A percentile compares a stretch with the other conserved stretches of the same genome.
phyloP scores from a whole-genome alignment of 1,139 yeast genomes.

The Scheffersomyces insectosa region DNA sequence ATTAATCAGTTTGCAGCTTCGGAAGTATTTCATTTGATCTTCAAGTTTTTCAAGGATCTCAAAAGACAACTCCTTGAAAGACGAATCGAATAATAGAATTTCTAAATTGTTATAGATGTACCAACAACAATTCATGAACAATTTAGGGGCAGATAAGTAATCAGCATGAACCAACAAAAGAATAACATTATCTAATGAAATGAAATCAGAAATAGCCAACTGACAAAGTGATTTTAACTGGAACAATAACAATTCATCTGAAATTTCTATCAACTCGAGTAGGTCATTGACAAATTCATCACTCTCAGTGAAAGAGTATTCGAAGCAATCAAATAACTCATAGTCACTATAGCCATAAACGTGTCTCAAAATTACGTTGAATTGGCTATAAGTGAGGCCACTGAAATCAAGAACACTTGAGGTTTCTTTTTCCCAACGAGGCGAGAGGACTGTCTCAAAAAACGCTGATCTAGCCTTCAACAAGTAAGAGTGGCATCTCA shows the following conservation, averaged over 20 bases:
- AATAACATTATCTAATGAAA: conserved; percentile 62
- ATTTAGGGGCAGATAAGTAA: conserved; percentile 49
- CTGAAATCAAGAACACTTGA: conserved; percentile 39
- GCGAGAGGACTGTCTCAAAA: conserved; percentile 60
- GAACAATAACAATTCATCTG: conserved; percentile 65
- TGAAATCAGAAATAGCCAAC: conserved; percentile 57
- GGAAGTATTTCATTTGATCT: conserved; percentile 25
- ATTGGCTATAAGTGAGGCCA: conserved; percentile 44
- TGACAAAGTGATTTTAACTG: conserved; percentile 65
- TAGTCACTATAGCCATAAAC: conserved; percentile 56
- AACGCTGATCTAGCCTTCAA: conserved; percentile 59
- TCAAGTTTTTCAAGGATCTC: conserved; percentile 32
- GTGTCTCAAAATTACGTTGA: conserved; percentile 53
- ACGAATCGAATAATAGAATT: conserved; percentile 54
- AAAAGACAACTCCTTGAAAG: conserved; percentile 28
- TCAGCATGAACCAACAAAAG: conserved; percentile 57
- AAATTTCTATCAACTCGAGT: conserved; percentile 58
- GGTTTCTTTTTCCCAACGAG: conserved; percentile 48
- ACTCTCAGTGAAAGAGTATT: conserved; percentile 23
- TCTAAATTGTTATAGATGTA: conserved; percentile 69
- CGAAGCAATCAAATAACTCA: conserved; percentile 44
- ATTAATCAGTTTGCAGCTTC: conserved; percentile 27
- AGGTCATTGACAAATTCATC: conserved; percentile 54
- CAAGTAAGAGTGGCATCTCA: conserved; percentile 50
- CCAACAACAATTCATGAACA: conserved; percentile 65